Evolutionary conservation across 441 rosid genomes (phyloP), one percentile per base, ranked within the genome.

Genomic region (Isatis lusitanica): DNA sequence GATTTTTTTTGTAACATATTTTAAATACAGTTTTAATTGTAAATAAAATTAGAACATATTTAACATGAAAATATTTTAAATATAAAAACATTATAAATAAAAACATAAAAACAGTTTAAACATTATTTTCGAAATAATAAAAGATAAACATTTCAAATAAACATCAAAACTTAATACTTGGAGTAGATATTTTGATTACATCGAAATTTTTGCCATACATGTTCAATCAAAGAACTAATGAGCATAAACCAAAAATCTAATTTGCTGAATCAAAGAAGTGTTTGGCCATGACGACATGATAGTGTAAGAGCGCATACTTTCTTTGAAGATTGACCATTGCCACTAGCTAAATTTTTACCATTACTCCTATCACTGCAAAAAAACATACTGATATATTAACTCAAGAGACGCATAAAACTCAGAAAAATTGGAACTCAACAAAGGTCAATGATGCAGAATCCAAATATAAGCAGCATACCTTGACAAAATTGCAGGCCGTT

Each of bases 381-480:
- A 73, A 85, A 75, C 56, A 82, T 71, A 18, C 55, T 52, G 56
- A 77, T 73, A 80, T 66, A 53, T 53, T 46, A 73, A 56, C 46
- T 35, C 21, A 63, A 15, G 40, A 46, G 40, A 24, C 7, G 24
- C 35, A 53, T 9, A 52, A 74, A 17, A 42, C 30, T 13, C 13
- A 26, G 62, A 0, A 48, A n/a, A 66, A 5, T 8, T 40, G 53
- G 62, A 60, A 74, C 11, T 40, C 50, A 60, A 17, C 59, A 36
- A 28, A 44, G 62, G 57, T 57, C 53, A 71, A 4, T 35, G 40
- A 68, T 10, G 53, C 35, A 28, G 57, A 70, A 74, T 35, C 38
- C 38, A 35, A 35, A 8, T 35, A 7, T 74, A 11, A 46, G 70
- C 31, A 79, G 82, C 90, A 82, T 80, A 93, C 99, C 93, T 90